Conservation (phyloP, 2,329 filamentous ascomycete genomes). For the Fusarium haematococcum region DNA sequence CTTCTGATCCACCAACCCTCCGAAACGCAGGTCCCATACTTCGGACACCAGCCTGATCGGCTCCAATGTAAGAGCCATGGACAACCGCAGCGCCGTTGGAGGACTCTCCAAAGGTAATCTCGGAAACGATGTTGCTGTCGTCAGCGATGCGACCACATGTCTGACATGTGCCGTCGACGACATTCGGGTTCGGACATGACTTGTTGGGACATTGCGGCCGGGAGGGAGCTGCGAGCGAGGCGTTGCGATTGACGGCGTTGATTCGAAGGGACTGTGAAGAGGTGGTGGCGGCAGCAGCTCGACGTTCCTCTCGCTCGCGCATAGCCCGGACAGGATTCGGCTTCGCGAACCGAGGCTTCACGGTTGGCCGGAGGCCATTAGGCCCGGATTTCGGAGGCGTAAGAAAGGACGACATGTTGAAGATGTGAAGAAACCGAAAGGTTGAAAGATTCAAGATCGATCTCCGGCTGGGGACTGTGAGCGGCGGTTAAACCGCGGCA, state of each 20-base stretch:
- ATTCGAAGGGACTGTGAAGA: constrained; percentile 45
- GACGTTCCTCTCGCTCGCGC: constrained; percentile 63
- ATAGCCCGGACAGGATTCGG: constrained; percentile 64
- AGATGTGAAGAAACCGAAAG: too few relatives aligned
- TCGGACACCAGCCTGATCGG: constrained; percentile 85
- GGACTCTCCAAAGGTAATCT: constrained; percentile 91
- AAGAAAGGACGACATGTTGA: constrained; percentile 61
- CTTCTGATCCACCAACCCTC: constrained; percentile 68
- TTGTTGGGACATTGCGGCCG: constrained; percentile 68
- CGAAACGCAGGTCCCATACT: constrained; percentile 73
- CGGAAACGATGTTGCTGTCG: constrained; percentile 89
- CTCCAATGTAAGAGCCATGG: constrained; percentile 88
- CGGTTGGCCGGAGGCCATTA: constrained; percentile 39
- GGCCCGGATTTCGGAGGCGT: constrained; percentile 54
- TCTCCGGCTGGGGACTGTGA: too few relatives aligned
- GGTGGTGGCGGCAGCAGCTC: constrained; percentile 48
- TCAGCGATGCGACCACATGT: constrained; percentile 87
- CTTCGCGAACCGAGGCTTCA: constrained; percentile 56
- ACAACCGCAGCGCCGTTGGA: constrained; percentile 88
- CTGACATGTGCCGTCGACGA: constrained; percentile 78
- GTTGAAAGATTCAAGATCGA: too few relatives aligned
- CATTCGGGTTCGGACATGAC: constrained; percentile 69
- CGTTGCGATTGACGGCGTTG: constrained; percentile 46
- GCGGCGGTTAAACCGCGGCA: constrained; percentile 17
- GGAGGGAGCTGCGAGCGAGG: constrained; percentile 49